These are phyloP conservation scores for Coniophora puteana DNA, from an alignment of 1,284 basidiomycete genomes.

Conservation along the genomic window DNA sequence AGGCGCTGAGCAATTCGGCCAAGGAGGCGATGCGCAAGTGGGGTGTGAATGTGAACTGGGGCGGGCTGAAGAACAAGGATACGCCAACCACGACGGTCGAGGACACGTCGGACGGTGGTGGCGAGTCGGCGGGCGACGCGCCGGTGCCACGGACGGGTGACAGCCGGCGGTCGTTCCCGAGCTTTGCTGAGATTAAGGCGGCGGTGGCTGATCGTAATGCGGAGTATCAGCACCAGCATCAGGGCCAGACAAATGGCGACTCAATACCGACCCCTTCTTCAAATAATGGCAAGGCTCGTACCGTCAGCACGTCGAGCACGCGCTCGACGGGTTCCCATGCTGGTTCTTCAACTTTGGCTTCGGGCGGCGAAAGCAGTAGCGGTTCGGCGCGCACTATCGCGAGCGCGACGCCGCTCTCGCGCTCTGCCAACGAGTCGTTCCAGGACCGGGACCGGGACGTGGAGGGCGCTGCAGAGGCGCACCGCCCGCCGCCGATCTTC, in stretches of 20 bases:
- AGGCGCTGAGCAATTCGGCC: conserved; percentile 75
- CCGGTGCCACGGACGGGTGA: conserved; percentile 35
- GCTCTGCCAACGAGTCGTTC: conserved; percentile 21
- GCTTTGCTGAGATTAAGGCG: conserved; percentile 68
- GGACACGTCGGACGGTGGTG: conserved; percentile 22
- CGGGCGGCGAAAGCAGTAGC: conserved; percentile 4
- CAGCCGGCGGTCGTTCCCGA: conserved; percentile 42
- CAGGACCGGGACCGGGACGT: conserved; percentile 29
- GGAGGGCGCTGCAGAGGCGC: conserved; percentile 21
- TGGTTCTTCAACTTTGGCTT: conserved; percentile 9
- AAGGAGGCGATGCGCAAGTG: conserved; percentile 87
- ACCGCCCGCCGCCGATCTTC: conserved; percentile 42
- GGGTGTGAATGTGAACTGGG: conserved; percentile 81
- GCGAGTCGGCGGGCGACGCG: conserved; percentile 34
- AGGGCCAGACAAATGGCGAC: conserved; percentile 18
- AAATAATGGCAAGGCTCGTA: conserved; percentile 22
- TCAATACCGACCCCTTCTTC: conserved; percentile 29
- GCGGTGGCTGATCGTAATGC: conserved; percentile 62
- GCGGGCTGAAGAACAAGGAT: conserved; percentile 56
- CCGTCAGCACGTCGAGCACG: conserved; percentile 23
- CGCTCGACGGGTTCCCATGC: conserved; percentile 22
- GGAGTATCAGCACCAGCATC: conserved; percentile 34
- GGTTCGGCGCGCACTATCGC: too few relatives aligned
- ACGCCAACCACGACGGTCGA: too few relatives aligned
- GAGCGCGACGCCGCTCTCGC: conserved; percentile 24